Conservation (phyloP, 306 rosid species). For the Phaseolus lunatus region DNA sequence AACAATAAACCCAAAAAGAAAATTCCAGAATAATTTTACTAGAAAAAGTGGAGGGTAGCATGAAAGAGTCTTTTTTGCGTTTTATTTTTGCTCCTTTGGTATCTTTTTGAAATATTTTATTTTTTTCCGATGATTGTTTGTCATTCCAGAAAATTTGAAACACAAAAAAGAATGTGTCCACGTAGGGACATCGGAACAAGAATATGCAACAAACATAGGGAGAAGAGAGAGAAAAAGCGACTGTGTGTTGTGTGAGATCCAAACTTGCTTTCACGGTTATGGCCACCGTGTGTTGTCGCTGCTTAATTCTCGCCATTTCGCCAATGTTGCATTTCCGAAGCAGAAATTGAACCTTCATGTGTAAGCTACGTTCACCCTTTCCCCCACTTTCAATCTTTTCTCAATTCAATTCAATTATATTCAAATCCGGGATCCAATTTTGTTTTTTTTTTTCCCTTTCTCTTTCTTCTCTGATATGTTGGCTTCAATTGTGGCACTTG, state of each 20-base stretch:
- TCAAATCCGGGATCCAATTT: constrained; percentile 39
- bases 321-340: constrained; percentile 64
- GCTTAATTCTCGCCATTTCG: constrained; percentile 66
- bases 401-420: constrained; percentile 45
- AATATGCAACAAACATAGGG: constrained; percentile 32
- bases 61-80: constrained; percentile 30
- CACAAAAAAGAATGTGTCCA: constrained; percentile 43
- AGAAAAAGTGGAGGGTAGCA: constrained; percentile 24
- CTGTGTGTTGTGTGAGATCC: constrained; percentile 40
- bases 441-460: neutral
- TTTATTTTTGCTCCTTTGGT: neutral
- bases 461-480: constrained; percentile 39
- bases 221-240: constrained; percentile 33
- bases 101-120: constrained; percentile 22
- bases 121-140: constrained; percentile 38
- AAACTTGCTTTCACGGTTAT: constrained; percentile 35
- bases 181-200: constrained; percentile 42
- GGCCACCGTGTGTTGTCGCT: constrained; percentile 47
- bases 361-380: constrained; percentile 52
- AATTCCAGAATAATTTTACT: constrained; percentile 20
- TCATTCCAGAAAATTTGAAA: constrained; percentile 45
- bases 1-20: neutral
- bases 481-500: constrained; percentile 24
- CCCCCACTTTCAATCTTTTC: neutral
- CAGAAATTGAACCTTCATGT: constrained; percentile 55